Percentiles rank a stretch among this genome's conserved stretches.
These are phyloP conservation scores for Oryza meyeriana DNA, from an alignment of 176 grass and related monocot species.

Conservation along the genomic window DNA sequence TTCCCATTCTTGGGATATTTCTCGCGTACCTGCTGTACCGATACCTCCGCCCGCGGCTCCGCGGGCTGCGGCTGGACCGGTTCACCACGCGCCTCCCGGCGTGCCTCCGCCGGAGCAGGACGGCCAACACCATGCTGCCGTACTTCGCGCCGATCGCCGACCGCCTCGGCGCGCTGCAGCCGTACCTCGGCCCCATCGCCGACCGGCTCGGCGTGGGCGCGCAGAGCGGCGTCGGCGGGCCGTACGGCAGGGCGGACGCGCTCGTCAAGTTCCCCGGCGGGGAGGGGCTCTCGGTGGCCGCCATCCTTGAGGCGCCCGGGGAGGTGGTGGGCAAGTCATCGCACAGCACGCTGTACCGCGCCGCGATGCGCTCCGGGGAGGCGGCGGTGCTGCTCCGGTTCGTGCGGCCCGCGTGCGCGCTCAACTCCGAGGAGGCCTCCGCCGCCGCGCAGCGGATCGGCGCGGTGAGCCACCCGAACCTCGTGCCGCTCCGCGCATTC, in stretches of 20 bases:
- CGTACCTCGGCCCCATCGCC: slow-evolving; percentile 43
- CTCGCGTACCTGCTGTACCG: slow-evolving; percentile 54
- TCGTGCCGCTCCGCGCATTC: slow-evolving; percentile 74
- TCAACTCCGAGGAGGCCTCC: slow-evolving; percentile 48
- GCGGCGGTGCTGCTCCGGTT: slow-evolving; percentile 77
- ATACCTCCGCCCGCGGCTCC: slow-evolving; percentile 59
- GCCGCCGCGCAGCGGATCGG: slow-evolving; percentile 58
- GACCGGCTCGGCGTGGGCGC: slow-evolving; percentile 38
- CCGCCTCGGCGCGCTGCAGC: slow-evolving; percentile 53
- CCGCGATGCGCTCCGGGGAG: slow-evolving; percentile 46
- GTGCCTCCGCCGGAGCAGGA: slow-evolving; percentile 44
- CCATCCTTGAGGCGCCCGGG: slow-evolving; percentile 84
- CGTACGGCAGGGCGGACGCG: slow-evolving; percentile 23
- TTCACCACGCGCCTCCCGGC: slow-evolving; percentile 22
- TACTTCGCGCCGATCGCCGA: slow-evolving; percentile 58
- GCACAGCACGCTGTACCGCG: slow-evolving; percentile 90
- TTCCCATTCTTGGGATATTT: slow-evolving; percentile 54
- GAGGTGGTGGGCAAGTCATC: slow-evolving; percentile 93
- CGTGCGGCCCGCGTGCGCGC: slow-evolving; percentile 71
- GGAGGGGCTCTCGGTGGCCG: slow-evolving; percentile 65
- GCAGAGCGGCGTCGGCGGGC: neutral
- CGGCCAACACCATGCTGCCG: slow-evolving; percentile 31
- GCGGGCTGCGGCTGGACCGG: slow-evolving; percentile 37
- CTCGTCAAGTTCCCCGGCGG: slow-evolving; percentile 82
- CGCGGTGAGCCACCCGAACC: slow-evolving; percentile 61